Evolutionary conservation across 2,329 filamentous ascomycete species (phyloP), one percentile per base, ranked within the genome.

Genomic region (Elsinoe batatas): DNA sequence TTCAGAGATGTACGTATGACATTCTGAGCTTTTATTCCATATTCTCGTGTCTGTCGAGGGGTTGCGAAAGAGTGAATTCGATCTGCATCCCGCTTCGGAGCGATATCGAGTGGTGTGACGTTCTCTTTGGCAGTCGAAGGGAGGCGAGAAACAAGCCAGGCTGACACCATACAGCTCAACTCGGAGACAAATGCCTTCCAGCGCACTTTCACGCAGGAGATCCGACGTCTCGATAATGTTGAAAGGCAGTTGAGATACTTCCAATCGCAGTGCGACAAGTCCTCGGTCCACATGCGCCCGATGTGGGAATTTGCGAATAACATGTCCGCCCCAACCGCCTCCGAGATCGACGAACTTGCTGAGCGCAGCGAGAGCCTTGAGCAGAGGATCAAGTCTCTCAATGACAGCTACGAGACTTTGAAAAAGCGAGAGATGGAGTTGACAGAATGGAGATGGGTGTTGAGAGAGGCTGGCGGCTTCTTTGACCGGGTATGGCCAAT

Each of bases 161-260:
- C 44, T 49, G 44, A 49, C 43, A 20, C 54, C 30, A 15, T 11
- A 30, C 57, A 96, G 91, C 83, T 98, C 67, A 98, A 98, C 72
- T 83, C 88, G 61, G 86, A 95, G 58, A 86, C 89, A 60, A 93
- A 85, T 64, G 91, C 93, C 64, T 98, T 98, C 72, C 94, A 98
- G 73, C 81, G 93, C 57, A 96, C 91, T 53, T 98, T 95, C 64
- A 98, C 93, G 15, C 91, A 95, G 68, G 93, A 98, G 74, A 97
- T 98, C 63, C 85, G 94, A 68, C 84, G 93, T 61, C 83, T 98
- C 58, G 93, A 98, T 72, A 98, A 98, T 79, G 90, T 97, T 60
- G 93, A 98, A 76, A 83, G 93, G 69, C 93, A 98, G 73, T 84
- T 98, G 65, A 88, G 89, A 64, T 98, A 95, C 76, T 98, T 98